phyloP scores from a whole-genome alignment of 2,329 filamentous ascomycete species.

The Pseudogymnoascus sp. region DNA sequence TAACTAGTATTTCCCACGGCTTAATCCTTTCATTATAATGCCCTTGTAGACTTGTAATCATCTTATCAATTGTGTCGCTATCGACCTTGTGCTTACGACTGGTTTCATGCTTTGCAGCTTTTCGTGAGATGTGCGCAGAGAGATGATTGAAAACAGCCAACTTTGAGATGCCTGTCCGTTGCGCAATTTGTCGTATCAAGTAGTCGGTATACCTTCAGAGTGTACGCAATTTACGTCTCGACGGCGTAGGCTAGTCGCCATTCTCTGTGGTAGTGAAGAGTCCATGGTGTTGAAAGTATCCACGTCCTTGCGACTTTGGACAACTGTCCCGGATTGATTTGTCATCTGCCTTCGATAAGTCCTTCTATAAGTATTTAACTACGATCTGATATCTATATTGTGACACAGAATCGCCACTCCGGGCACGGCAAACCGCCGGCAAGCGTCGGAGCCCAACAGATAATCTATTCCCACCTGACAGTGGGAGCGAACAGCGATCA shows the following conservation, averaged over 20 bases:
- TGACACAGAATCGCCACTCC: too few relatives aligned
- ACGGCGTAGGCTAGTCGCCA: neutral
- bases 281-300: neutral
- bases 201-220: neutral
- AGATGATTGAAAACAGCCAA: neutral
- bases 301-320: too few relatives aligned
- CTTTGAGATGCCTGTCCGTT: neutral
- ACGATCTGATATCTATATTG: too few relatives aligned
- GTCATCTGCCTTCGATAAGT: too few relatives aligned
- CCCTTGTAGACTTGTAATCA: neutral
- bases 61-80: neutral
- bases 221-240: neutral
- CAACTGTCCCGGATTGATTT: too few relatives aligned
- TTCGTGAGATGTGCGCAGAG: neutral
- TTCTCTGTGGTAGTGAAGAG: neutral
- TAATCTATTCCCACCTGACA: too few relatives aligned
- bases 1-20: neutral
- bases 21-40: neutral
- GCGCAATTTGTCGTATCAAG: neutral
- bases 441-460: too few relatives aligned
- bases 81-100: neutral
- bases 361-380: too few relatives aligned
- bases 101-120: neutral
- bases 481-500: too few relatives aligned
- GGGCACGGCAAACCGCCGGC: too few relatives aligned